phyloP scores from a whole-genome alignment of 2,329 filamentous ascomycete genomes.

The Daldinia eschscholtzii region DNA sequence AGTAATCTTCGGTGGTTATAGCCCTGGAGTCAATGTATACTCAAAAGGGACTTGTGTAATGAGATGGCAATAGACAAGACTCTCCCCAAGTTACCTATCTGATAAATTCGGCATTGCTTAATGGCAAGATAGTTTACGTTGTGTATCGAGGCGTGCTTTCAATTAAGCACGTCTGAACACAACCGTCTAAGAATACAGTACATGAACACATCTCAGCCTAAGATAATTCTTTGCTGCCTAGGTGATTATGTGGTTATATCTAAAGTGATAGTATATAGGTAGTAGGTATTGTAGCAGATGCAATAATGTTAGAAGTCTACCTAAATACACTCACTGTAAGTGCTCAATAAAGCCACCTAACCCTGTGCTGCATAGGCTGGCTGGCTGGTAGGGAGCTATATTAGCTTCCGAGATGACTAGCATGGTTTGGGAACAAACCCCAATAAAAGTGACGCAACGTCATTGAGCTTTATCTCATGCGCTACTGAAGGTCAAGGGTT shows the following conservation, averaged over 20 bases:
- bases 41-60: not conserved
- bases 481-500: conserved; percentile 2
- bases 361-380: not conserved
- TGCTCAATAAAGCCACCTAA: not conserved
- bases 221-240: no score
- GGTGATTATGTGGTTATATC: no score
- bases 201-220: no score
- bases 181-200: not conserved
- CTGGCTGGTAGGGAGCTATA: conserved; percentile 17
- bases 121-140: not conserved
- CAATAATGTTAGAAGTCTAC: not conserved
- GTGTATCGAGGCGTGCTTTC: not conserved
- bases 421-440: conserved; percentile 24
- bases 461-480: conserved; percentile 29
- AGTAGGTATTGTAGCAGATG: not conserved
- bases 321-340: no score
- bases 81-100: not conserved
- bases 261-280: no score
- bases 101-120: no score
- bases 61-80: not conserved
- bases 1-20: not conserved
- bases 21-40: not conserved
- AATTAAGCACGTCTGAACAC: not conserved
- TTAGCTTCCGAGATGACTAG: conserved; percentile 38
- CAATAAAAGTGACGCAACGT: conserved; percentile 31